These are phyloP conservation scores for Aspergillus candidus DNA, from an alignment of 2,329 filamentous ascomycete genomes.

Conservation along the genomic window DNA sequence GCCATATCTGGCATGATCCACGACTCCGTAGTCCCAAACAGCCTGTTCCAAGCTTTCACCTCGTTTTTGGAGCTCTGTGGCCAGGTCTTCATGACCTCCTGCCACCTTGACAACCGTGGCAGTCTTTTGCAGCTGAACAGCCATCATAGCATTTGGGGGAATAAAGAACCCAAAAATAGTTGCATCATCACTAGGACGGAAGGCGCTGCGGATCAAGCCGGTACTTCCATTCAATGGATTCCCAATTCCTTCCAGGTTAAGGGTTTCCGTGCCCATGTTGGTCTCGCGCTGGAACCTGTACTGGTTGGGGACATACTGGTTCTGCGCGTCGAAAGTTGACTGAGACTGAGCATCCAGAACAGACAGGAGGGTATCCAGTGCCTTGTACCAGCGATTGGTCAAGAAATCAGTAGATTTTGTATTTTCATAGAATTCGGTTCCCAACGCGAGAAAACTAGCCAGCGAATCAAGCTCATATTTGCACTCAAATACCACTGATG, in stretches of 20 bases:
- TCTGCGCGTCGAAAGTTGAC: slow-evolving; percentile 71
- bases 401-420: slow-evolving; percentile 74
- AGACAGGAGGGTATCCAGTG: slow-evolving; percentile 65
- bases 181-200: slow-evolving; percentile 90
- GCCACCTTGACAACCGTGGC: slow-evolving; percentile 61
- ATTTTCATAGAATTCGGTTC: slow-evolving; percentile 78
- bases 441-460: slow-evolving; percentile 79
- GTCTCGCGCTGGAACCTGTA: slow-evolving; percentile 87
- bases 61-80: slow-evolving; percentile 47
- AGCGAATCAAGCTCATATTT: slow-evolving; percentile 98
- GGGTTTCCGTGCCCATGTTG: slow-evolving; percentile 78
- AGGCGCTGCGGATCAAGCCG: slow-evolving; percentile 81
- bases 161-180: slow-evolving; percentile 93
- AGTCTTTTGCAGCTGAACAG: slow-evolving; percentile 73
- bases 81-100: slow-evolving; percentile 49
- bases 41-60: slow-evolving; percentile 65
- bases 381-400: slow-evolving; percentile 69
- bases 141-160: slow-evolving; percentile 93
- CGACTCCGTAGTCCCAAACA: slow-evolving; percentile 77
- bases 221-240: slow-evolving; percentile 84
- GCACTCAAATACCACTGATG: slow-evolving; percentile 85
- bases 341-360: slow-evolving; percentile 73
- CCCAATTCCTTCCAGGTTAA: slow-evolving; percentile 74
- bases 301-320: slow-evolving; percentile 60
- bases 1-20: slow-evolving; percentile 45